Evolutionary conservation across 1,139 yeast species (phyloP), one percentile per base, ranked within the genome.

Genomic region (Blastobotrys apis): DNA sequence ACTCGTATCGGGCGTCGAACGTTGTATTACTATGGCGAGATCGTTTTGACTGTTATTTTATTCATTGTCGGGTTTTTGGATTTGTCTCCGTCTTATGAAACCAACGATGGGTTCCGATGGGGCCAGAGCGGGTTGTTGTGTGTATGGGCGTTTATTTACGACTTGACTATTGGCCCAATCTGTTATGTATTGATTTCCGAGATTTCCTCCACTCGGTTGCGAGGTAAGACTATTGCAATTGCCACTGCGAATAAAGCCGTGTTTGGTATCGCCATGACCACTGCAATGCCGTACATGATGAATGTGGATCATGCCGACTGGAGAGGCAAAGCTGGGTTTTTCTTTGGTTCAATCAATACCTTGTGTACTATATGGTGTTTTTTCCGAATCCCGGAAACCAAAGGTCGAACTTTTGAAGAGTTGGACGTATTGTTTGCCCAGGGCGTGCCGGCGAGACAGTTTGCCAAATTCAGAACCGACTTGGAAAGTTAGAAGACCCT

Each of bases 311-410:
- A 73, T 5, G 74, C 77, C 71, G 71, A 75, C 54, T 72, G 78
- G 78, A 68, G 69, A 45, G 82, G 78, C 34, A 77, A 77, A 59
- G 66, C 78, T n/a, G 82, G 77, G 1, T 74, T 76, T 55, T 69
- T 78, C 57, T 77, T 76, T 74, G 75, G 71, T 23, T 81, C 75
- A 1, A 61, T 73, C 47, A 64, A 73, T 25, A 45, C 69, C 5
- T 26, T 63, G 23, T 63, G 67, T 38, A 58, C 65, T 26, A 47
- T 50, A 13, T 59, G 80, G 80, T 55, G 66, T 29, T 76, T 59
- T 60, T 77, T 77, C 57, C 72, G 75, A 37, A 65, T 78, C 44
- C 84, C 84, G 6, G 84, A 79, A 56, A 73, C 81, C 15, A 71
- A 68, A 57, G 74, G 70, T 40, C 72, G 79, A 58, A 76, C 81